Percentiles rank a stretch among this genome's conserved stretches.
Evolutionary conservation across 2,329 filamentous ascomycete genomes (phyloP).

Genomic region (Fusarium neocosmosporiellum): DNA sequence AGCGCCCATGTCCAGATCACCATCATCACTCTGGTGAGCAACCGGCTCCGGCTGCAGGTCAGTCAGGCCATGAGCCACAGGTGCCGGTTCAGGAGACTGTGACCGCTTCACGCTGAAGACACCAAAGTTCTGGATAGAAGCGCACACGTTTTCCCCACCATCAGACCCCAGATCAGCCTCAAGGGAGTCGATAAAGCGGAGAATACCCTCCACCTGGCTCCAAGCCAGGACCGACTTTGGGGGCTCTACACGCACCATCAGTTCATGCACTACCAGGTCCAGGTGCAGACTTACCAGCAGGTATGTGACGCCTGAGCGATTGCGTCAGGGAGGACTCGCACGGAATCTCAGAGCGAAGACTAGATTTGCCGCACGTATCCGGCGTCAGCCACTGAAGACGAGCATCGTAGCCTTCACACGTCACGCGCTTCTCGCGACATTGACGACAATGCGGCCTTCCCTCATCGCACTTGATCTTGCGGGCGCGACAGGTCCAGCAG

Average conservation of each 20-base stretch:
- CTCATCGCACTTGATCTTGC: conserved; percentile 54
- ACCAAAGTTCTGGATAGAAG: conserved; percentile 19
- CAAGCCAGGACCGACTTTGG: conserved; percentile 11
- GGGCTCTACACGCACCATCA: conserved; percentile 5
- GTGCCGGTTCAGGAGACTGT: not conserved
- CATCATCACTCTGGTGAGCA: not conserved
- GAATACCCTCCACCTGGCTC: conserved; percentile 26
- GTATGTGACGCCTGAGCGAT: conserved; percentile 12
- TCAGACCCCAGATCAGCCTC: not conserved
- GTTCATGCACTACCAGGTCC: not conserved
- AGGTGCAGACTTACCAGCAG: conserved; percentile 8
- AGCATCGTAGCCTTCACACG: conserved; percentile 47
- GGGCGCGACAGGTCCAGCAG: conserved; percentile 52
- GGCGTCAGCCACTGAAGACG: conserved; percentile 43
- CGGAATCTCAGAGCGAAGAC: not conserved
- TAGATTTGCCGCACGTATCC: not conserved
- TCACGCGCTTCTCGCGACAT: conserved; percentile 45
- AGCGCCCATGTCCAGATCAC: not conserved
- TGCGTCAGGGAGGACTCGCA: not conserved
- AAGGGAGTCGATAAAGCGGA: conserved; percentile 16
- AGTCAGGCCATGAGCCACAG: not conserved
- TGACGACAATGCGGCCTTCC: conserved; percentile 47
- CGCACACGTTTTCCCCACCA: conserved; percentile 2
- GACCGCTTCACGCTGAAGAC: conserved; percentile 10
- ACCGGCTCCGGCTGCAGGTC: not conserved